Evolutionary conservation across 441 rosid species (phyloP), one percentile per base, ranked within the genome.

Genomic region (Theobroma grandiflorum): DNA sequence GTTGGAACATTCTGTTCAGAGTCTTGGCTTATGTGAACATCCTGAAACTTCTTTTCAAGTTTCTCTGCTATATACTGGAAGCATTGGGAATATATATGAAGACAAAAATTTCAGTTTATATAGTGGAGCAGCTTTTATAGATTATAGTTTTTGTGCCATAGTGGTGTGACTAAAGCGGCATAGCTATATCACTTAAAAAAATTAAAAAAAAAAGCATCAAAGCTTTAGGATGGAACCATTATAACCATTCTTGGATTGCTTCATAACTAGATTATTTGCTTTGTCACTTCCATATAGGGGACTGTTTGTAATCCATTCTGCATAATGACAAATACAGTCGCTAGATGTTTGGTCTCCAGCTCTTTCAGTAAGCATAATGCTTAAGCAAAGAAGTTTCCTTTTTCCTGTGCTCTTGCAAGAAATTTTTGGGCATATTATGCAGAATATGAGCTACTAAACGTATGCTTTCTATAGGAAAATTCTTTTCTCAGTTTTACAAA

Each of bases 281-380:
- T 50, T 73, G 52, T 77, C 49, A 70, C 65, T 73, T 77, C 57
- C 64, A 58, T 35, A 26, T 45, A 38, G 75, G 11, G 12, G 59
- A 76, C 70, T 58, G 35, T 72, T 72, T 72, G 18, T 6, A 26
- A 26, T 20, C 6, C 26, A 15, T 20, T 26, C 33, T 73, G 43
- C 77, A 31, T 22, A 68, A 50, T 76, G 58, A 40, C 5, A 49
- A 26, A 47, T 55, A 50, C 11, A 33, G 26, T 58, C 58, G n/a
- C 49, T 57, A 2, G 26, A 47, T 65, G 50, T 61, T 42, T 64
- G 43, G 42, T 64, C 59, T 18, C 55, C 52, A 31, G 52, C 67
- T 77, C 58, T 33, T 40, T 74, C 33, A 22, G 26, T 75, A 18
- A 37, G 16, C 20, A 43, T 47, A 63, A 50, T 65, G 78, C 40